A percentile compares a stretch with the other conserved stretches of the same genome.
Conservation (phyloP, 805 yeast genomes). For the Lipomyces chichibuensis region DNA sequence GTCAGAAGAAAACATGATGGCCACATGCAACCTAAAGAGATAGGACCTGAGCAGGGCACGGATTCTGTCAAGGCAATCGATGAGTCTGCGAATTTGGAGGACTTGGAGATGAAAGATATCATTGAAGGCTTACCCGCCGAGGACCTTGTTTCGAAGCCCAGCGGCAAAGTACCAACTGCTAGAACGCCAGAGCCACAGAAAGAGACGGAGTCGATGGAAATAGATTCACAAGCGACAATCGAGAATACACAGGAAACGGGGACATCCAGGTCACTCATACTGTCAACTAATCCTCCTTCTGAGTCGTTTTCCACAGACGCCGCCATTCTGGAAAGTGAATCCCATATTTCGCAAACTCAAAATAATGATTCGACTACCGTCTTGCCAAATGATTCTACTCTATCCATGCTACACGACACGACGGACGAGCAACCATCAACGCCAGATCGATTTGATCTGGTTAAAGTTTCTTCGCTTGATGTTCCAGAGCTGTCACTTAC, state of each 20-base stretch:
- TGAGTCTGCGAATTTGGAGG: constrained; percentile 26
- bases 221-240: constrained; percentile 4
- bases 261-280: background rate
- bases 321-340: background rate
- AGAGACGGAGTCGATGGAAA: background rate
- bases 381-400: constrained; percentile 23
- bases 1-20: background rate
- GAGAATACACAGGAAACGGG: background rate
- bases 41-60: constrained; percentile 21
- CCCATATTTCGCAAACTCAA: constrained; percentile 1
- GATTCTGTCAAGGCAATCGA: constrained; percentile 15
- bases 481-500: background rate
- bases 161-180: background rate
- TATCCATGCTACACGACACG: constrained; percentile 10
- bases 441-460: background rate
- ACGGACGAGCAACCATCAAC: background rate
- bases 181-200: background rate
- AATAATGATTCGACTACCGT: constrained; percentile 17
- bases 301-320: background rate
- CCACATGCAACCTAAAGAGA: constrained; percentile 10
- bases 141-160: constrained; percentile 9
- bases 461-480: background rate
- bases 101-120: constrained; percentile 27
- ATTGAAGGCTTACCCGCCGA: constrained; percentile 19
- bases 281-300: background rate